A percentile compares a stretch with the other conserved stretches of the same genome.
Conservation (phyloP, 1,284 basidiomycete species). For the Vanrija sp. region DNA sequence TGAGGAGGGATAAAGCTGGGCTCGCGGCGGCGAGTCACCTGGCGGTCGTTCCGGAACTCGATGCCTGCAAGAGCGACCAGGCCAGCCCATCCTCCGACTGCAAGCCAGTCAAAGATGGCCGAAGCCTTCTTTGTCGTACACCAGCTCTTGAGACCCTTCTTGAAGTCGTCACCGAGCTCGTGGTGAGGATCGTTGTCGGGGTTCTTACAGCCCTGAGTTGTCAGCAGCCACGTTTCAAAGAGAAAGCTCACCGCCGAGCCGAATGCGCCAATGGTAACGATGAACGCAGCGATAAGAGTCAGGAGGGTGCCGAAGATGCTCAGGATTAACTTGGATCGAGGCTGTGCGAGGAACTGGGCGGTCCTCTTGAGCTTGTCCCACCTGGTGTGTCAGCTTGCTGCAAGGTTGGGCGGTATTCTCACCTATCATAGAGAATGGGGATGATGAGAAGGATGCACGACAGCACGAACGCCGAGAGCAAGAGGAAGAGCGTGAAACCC, state of each 20-base stretch:
- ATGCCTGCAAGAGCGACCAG: slow-evolving; percentile 33
- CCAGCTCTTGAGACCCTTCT: slow-evolving; percentile 66
- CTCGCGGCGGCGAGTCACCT: slow-evolving; percentile 21
- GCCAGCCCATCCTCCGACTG: slow-evolving; percentile 26
- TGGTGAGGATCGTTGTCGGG: slow-evolving; percentile 66
- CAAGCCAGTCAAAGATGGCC: slow-evolving; percentile 73
- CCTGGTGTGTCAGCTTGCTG: slow-evolving; percentile 13
- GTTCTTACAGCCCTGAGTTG: slow-evolving; percentile 68
- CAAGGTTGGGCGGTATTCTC: slow-evolving; percentile 3
- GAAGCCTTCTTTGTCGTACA: slow-evolving; percentile 86
- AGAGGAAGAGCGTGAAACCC: slow-evolving; percentile 79
- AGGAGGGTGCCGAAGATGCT: slow-evolving; percentile 62
- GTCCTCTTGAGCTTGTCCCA: slow-evolving; percentile 68
- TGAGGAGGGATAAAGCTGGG: slow-evolving; percentile 34
- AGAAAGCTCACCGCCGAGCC: slow-evolving; percentile 17
- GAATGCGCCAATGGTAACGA: slow-evolving; percentile 36
- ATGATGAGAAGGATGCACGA: slow-evolving; percentile 67
- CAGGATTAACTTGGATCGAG: slow-evolving; percentile 75
- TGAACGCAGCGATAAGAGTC: slow-evolving; percentile 67
- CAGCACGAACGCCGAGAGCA: slow-evolving; percentile 66
- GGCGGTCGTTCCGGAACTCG: slow-evolving; percentile 33
- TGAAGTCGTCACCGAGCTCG: slow-evolving; percentile 65
- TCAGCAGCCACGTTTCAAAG: slow-evolving; percentile 60
- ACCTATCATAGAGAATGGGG: slow-evolving; percentile 79
- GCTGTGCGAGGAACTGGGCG: slow-evolving; percentile 72